Base-by-base conservation (phyloP, 2,329 filamentous ascomycete species). In the Phaeophleospora eucalypticola region DNA sequence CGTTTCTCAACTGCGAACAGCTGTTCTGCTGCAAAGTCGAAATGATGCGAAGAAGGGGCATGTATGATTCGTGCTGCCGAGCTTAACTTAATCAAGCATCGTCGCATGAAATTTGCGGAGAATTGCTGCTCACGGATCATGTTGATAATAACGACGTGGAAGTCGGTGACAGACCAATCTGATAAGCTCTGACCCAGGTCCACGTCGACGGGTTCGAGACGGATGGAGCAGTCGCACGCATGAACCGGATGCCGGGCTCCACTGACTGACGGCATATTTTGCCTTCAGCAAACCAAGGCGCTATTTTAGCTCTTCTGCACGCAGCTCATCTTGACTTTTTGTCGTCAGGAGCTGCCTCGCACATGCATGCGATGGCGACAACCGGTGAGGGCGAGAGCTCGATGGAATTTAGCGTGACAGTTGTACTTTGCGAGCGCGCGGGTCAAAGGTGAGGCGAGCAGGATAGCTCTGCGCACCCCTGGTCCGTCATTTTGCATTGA, bases 201-300 rank as follows among this genome's bases (percentile, higher is more conserved):
- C 45, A 43, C 35, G 45, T 47, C 45, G 14, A 43, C 34, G 45
- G 43, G 17, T 38, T 33, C 38, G n/a, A 42, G 33, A 17, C 19
- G 34, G 17, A 16, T 4, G 12, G 18, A 39, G 27, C 27, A 29
- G 6, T 29, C 12, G 24, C 20, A 21, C 34, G 14, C 29, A 46
- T 42, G 33, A 37, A 38, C 36, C n/a, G 37, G 14, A 18, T 47
- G 45, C 45, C 45, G 45, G 24, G 39, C 42, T 29, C 33, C 38
- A 34, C 34, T 15, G 41, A n/a, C 18, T 37, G 15, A 37, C 34
- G 34, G 12, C 34, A 36, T 18, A n/a, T 8, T 32, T 32, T 32
- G 27, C n/a, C 34, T 18, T 36, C 7, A 36, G n/a, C 24, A 12
- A 29, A 29, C 24, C 24, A 29, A 29, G 24, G 12, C 24, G 24